Evolutionary conservation across 768 basidiomycete genomes (phyloP), one percentile per base, ranked within the genome.

Genomic region (Panaeolus papilionaceus): DNA sequence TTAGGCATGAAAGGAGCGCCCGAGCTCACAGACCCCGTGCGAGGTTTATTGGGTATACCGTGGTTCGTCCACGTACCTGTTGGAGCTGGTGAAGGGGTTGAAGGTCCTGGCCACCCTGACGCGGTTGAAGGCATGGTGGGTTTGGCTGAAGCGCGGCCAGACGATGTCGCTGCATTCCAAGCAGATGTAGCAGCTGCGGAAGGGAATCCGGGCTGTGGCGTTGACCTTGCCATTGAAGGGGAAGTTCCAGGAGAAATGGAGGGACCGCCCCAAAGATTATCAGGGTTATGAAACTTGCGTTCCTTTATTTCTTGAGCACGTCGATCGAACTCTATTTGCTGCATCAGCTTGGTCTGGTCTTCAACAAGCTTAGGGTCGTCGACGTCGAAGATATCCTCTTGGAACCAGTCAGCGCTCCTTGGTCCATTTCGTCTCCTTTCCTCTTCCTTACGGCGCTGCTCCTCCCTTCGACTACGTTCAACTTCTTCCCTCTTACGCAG

Each of bases 301-400:
- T 86, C 83, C 65, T 82, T 78, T 62, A 82, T 79, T 26, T 83
- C 82, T 47, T 82, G 82, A 51, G 81, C 83, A n/a, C 83, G 79
- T 68, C 76, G 76, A 45, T 77, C 79, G 71, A 78, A 83, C 39
- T 85, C 80, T 66, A 80, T 76, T 69, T 83, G 81, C 67, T 82
- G 79, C 38, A 72, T 67, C 9, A 71, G 45, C 33, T 68, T 67
- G 7, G 69, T 66, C 61, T 79, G 78, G 58, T 77, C 77, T 62
- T 78, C 76, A 40, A 77, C 64, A 45, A 76, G 47, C 42, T 61
- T 69, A 23, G 72, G 64, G 61, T 75, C 70, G 33, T 68, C 37
- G 16, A 64, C 23, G n/a, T 67, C 38, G 10, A 70, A 49, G 5
- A 70, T 45, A 66, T 70, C 79, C 23, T 78, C 79, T 38, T 79